Percentiles rank a stretch among this genome's conserved stretches.
Evolutionary conservation across 2,329 filamentous ascomycete species (phyloP).

Genomic region (Xylaria sp.): DNA sequence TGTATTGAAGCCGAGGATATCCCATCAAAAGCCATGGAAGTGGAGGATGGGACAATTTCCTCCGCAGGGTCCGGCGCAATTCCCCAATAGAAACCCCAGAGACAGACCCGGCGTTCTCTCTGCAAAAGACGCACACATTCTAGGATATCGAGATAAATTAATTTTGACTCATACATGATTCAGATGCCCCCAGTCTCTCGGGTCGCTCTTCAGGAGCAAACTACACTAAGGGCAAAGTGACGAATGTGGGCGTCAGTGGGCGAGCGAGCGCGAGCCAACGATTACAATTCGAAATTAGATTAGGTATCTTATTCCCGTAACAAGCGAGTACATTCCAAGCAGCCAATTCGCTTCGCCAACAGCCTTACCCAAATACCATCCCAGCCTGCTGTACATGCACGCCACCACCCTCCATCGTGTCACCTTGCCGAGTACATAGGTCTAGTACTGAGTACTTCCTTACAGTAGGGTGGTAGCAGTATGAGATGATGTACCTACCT

Average conservation of each 20-base stretch:
- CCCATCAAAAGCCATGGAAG: background rate
- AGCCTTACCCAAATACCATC: slow-evolving; percentile 24
- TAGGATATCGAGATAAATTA: background rate
- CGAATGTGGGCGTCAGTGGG: slow-evolving; percentile 7
- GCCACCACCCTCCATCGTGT: background rate
- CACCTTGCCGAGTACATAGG: no score
- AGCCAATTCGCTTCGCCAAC: slow-evolving; percentile 20
- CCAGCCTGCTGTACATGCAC: background rate
- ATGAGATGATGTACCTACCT: background rate
- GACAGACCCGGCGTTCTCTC: no score
- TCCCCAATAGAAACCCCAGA: background rate
- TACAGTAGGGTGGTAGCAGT: background rate
- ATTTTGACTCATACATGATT: background rate
- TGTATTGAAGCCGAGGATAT: background rate
- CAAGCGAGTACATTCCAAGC: slow-evolving; percentile 23
- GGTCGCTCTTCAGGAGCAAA: no score
- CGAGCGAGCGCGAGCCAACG: slow-evolving; percentile 7
- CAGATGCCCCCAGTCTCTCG: no score
- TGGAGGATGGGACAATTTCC: background rate
- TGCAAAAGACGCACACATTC: no score
- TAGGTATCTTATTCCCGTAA: slow-evolving; percentile 1
- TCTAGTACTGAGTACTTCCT: no score
- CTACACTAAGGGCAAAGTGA: no score
- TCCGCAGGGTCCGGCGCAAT: slow-evolving; percentile 8
- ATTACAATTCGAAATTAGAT: slow-evolving; percentile 26